Percentiles rank a stretch among this genome's conserved stretches.
These are phyloP conservation scores for Acanthamoeba rhysodes DNA, from an alignment of 208 protist species.

Conservation along the genomic window DNA sequence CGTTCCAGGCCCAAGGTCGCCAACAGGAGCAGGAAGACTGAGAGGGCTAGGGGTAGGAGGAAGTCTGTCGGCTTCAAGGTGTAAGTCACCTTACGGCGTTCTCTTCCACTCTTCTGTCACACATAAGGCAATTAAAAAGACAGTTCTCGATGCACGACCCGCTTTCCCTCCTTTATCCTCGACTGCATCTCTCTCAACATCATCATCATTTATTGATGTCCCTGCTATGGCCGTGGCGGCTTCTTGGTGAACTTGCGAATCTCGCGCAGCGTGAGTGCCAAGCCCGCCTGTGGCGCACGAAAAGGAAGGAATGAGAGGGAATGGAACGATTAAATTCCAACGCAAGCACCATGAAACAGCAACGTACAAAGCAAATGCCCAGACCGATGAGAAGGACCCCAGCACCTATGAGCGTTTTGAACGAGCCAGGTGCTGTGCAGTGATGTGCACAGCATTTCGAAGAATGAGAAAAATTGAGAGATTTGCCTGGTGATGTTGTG, in stretches of 20 bases:
- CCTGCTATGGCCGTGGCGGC: neutral
- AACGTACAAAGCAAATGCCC: constrained; percentile 48
- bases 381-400: constrained; percentile 46
- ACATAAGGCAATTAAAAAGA: constrained; percentile 46
- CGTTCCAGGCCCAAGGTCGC: constrained; percentile 93
- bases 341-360: neutral
- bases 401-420: constrained; percentile 3
- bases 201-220: neutral
- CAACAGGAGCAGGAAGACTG: constrained; percentile 93
- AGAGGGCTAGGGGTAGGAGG: constrained; percentile 86
- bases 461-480: neutral
- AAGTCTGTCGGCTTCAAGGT: constrained; percentile 72
- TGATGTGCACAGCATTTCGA: neutral
- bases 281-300: neutral
- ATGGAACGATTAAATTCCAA: neutral
- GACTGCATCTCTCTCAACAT: neutral
- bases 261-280: constrained; percentile 57
- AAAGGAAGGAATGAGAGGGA: neutral
- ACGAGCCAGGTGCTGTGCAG: neutral
- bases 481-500: neutral
- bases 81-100: constrained; percentile 39
- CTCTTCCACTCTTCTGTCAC: constrained; percentile 43
- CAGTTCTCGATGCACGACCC: constrained; percentile 24
- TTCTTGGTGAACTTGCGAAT: constrained; percentile 66
- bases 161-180: neutral